These are phyloP conservation scores for Globisporangium spinosum DNA, from an alignment of 352 stramenopile genomes.

Conservation along the genomic window DNA sequence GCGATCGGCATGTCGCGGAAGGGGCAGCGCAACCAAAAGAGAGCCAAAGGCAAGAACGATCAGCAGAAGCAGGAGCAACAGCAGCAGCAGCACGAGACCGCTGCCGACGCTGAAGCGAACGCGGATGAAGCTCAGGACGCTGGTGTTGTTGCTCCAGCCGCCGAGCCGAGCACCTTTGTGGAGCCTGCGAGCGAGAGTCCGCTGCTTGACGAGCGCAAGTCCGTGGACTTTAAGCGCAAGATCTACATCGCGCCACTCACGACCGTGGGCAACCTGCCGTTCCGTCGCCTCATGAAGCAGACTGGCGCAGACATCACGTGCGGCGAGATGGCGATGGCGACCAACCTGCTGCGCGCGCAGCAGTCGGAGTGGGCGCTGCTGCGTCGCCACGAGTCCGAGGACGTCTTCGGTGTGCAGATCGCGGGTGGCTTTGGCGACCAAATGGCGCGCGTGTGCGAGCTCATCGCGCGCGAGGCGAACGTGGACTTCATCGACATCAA, in stretches of 20 bases:
- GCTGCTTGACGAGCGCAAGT: slow-evolving; percentile 76
- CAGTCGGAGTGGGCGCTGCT: slow-evolving; percentile 97
- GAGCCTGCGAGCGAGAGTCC: slow-evolving; percentile 42
- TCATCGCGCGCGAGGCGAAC: slow-evolving; percentile 91
- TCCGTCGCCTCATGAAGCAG: slow-evolving; percentile 96
- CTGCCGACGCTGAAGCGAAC: slow-evolving; percentile 4
- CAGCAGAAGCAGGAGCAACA: slow-evolving; percentile 28
- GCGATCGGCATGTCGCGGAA: slow-evolving; percentile 64
- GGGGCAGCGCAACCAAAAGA: slow-evolving; percentile 50
- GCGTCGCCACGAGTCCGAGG: slow-evolving; percentile 94
- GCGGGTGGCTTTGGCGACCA: slow-evolving; percentile 91
- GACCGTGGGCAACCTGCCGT: slow-evolving; percentile 99
- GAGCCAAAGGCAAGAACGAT: slow-evolving; percentile 40
- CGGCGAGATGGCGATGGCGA: slow-evolving; percentile 97
- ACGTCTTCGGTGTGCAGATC: slow-evolving; percentile 98
- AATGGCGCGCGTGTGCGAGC: slow-evolving; percentile 90
- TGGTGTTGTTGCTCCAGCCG: too few relatives aligned
- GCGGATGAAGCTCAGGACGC: slow-evolving; percentile 2
- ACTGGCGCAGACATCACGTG: slow-evolving; percentile 99
- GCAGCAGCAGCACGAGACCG: slow-evolving; percentile 4
- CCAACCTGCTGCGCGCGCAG: slow-evolving; percentile 93
- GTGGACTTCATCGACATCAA: slow-evolving; percentile 99
- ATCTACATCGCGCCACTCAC: slow-evolving; percentile 99
- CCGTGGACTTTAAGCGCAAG: slow-evolving; percentile 96
- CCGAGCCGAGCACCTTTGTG: slow-evolving; percentile 14